phyloP scores from a whole-genome alignment of 1,284 basidiomycete genomes.

The Trichosporon sp. region DNA sequence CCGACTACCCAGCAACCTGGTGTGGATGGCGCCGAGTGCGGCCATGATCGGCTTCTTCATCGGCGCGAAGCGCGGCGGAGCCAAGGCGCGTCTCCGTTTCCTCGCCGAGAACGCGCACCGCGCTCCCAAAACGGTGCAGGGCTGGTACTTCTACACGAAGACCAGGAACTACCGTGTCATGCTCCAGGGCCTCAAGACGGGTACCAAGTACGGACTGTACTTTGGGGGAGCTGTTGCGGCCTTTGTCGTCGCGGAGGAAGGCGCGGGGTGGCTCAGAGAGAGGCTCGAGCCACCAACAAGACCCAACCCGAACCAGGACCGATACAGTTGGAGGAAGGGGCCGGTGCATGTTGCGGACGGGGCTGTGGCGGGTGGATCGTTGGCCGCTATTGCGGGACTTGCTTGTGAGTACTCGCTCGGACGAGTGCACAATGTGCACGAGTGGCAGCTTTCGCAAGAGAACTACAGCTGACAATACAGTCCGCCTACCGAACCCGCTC shows the following conservation, averaged over 20 bases:
- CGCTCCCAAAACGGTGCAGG: conserved; percentile 53
- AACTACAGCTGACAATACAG: conserved; percentile 31
- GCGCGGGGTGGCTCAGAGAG: conserved; percentile 44
- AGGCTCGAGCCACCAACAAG: conserved; percentile 24
- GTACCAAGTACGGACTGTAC: conserved; percentile 43
- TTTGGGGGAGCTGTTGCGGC: conserved; percentile 44
- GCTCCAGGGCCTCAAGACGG: conserved; percentile 43
- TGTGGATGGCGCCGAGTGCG: conserved; percentile 48
- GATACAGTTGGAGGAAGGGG: conserved; percentile 44
- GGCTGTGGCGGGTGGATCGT: conserved; percentile 43
- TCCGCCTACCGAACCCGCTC: conserved; percentile 48
- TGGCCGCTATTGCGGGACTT: conserved; percentile 43
- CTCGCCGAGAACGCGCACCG: conserved; percentile 57
- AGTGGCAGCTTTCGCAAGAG: background rate
- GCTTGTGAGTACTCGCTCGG: conserved; percentile 41
- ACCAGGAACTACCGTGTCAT: conserved; percentile 56
- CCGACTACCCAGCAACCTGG: conserved; percentile 44
- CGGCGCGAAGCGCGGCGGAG: conserved; percentile 50
- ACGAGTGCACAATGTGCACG: no score
- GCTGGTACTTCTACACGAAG: conserved; percentile 58
- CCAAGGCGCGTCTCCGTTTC: conserved; percentile 49
- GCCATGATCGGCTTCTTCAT: conserved; percentile 49
- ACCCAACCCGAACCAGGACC: conserved; percentile 25
- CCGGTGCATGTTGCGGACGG: conserved; percentile 49
- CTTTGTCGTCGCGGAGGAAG: conserved; percentile 50